Percentiles rank a stretch among this genome's conserved stretches.
These are phyloP conservation scores for Diplogelasinospora grovesii DNA, from an alignment of 495 filamentous ascomycete genomes.

Conservation along the genomic window DNA sequence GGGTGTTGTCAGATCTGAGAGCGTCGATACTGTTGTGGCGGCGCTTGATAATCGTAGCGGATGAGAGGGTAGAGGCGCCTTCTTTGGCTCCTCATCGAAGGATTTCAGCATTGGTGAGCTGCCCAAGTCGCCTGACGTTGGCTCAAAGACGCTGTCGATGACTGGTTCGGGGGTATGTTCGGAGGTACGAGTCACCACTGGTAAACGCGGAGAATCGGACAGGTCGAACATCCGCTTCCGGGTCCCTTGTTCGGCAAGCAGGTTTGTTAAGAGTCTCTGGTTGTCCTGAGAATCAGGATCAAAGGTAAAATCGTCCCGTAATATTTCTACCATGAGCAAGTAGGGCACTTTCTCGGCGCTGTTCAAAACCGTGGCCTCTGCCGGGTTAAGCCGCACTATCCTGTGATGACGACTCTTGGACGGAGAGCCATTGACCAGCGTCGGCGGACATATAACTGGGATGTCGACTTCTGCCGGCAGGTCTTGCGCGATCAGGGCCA, in stretches of 20 bases:
- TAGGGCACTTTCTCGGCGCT: constrained; percentile 75
- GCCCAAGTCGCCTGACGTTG: constrained; percentile 62
- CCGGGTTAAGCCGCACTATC: constrained; percentile 68
- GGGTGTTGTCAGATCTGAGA: constrained; percentile 48
- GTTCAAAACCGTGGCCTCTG: constrained; percentile 70
- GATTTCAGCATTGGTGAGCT: constrained; percentile 58
- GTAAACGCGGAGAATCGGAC: constrained; percentile 31
- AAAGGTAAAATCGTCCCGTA: constrained; percentile 69
- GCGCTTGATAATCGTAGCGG: constrained; percentile 51
- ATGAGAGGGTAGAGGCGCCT: constrained; percentile 15
- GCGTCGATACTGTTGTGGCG: constrained; percentile 42
- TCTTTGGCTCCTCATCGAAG: constrained; percentile 32
- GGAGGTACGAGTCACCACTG: constrained; percentile 22
- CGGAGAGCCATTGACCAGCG: constrained; percentile 55
- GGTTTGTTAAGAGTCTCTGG: constrained; percentile 49
- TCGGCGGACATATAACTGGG: constrained; percentile 65
- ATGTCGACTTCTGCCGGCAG: constrained; percentile 72
- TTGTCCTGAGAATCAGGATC: constrained; percentile 61
- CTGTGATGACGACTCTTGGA: constrained; percentile 63
- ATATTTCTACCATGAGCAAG: constrained; percentile 67
- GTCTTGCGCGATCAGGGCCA: constrained; percentile 66
- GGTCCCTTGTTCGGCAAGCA: constrained; percentile 56
- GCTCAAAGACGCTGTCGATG: constrained; percentile 71
- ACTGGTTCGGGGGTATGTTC: constrained; percentile 35
- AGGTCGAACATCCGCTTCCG: constrained; percentile 64